Conservation (phyloP, 441 rosid genomes). For the Pelargonium citronellum region DNA sequence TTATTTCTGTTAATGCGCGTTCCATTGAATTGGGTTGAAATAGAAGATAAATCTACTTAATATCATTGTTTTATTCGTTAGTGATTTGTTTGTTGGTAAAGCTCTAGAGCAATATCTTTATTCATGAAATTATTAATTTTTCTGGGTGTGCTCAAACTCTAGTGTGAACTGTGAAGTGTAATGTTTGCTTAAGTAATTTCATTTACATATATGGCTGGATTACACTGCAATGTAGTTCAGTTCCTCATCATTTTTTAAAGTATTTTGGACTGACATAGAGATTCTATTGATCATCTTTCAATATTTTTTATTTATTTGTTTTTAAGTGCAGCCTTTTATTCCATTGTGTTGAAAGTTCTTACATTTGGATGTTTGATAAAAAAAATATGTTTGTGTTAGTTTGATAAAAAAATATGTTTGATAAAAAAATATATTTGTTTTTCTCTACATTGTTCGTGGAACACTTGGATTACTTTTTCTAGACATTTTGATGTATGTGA, state of each 20-base stretch:
- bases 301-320: no score
- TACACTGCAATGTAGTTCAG: no score
- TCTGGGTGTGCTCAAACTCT: no score
- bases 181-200: no score
- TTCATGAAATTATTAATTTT: no score
- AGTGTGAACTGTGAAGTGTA: no score
- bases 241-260: no score
- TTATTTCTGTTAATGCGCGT: not conserved
- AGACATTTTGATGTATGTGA: not conserved
- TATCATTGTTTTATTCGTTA: not conserved
- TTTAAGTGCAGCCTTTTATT: not conserved
- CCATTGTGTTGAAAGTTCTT: not conserved
- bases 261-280: not conserved
- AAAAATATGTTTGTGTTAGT: not conserved
- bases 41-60: no score
- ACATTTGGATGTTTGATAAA: not conserved
- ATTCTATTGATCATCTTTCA: not conserved
- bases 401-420: not conserved
- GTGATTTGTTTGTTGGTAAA: not conserved
- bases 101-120: not conserved
- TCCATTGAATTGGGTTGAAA: not conserved
- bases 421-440: not conserved
- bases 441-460: not conserved
- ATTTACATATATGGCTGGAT: no score
- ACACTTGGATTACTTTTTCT: not conserved